A percentile compares a stretch with the other conserved stretches of the same genome.
Evolutionary conservation across 1,139 yeast genomes (phyloP).

Genomic region (Zygosaccharomyces sapae): DNA sequence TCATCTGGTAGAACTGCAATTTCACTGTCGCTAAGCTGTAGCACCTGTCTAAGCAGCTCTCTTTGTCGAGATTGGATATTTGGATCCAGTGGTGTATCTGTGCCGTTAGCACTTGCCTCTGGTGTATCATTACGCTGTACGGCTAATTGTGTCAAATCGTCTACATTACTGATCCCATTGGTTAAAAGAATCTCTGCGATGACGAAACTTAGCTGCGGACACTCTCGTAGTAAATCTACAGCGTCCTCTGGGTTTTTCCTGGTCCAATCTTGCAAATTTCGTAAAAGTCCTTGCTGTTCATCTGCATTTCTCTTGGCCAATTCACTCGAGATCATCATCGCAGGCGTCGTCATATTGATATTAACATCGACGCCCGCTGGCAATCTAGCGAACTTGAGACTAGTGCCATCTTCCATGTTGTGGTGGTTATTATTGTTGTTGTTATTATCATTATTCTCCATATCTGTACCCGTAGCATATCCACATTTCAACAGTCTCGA

Average conservation of each 20-base stretch:
- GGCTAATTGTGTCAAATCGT: conserved; percentile 35
- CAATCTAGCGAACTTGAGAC: conserved; percentile 29
- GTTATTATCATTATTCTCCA: conserved; percentile 11
- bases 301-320: conserved; percentile 44
- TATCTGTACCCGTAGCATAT: conserved; percentile 43
- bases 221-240: conserved; percentile 57
- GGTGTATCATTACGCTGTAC: conserved; percentile 20
- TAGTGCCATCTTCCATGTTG: conserved; percentile 17
- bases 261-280: conserved; percentile 63
- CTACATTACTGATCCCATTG: conserved; percentile 35
- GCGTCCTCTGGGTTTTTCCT: conserved; percentile 59
- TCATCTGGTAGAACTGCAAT: conserved; percentile 56
- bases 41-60: conserved; percentile 50
- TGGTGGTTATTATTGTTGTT: conserved; percentile 16
- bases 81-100: conserved; percentile 38
- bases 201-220: conserved; percentile 79
- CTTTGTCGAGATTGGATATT: conserved; percentile 48
- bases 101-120: conserved; percentile 9
- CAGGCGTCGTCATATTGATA: conserved; percentile 57
- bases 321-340: conserved; percentile 55
- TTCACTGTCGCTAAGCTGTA: conserved; percentile 61
- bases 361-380: conserved; percentile 54
- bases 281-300: conserved; percentile 37
- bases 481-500: conserved; percentile 70
- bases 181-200: conserved; percentile 70